Evolutionary conservation across 306 rosid genomes (phyloP), one percentile per base, ranked within the genome.

Genomic region (barrel medic (Medicago truncatula)): DNA sequence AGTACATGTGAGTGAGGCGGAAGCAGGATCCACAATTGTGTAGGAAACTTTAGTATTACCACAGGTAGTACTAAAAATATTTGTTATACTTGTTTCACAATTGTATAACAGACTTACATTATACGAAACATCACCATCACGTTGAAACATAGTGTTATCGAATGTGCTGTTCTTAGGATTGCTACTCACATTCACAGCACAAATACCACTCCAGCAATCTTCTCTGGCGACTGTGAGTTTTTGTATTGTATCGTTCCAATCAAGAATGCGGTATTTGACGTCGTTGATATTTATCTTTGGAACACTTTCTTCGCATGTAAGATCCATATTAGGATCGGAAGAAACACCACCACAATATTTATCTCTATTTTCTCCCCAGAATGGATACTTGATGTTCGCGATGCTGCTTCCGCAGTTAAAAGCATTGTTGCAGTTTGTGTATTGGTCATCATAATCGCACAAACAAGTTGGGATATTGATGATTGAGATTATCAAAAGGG

Each of bases 351-450:
- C 86, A 13, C 88, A 85, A 20, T 73, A 67, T 0, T n/a, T 0
- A 3, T 4, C 6, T 76, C 84, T 76, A n/a, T 46, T 41, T 25
- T 0, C 70, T 15, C 86, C 88, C 77, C 73, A 76, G 44, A 85
- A 85, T 1, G 84, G 84, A 25, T 82, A 82, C 2, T 5, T 62
- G 40, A 82, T 56, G 50, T 47, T 1, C 5, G 8, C 0, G 8
- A 76, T 2, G 8, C 15, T n/a, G 18, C 0, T 0, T 53, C 74
- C 70, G 13, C 88, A 85, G 8, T 15, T 25, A 28, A 74, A 76
- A 9, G 67, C 1, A 0, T 15, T 6, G 5, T 12, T 17, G 67
- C 87, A 86, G 38, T 65, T 60, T 0, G 17, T 53, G 46, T 74
- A 70, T 0, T 1, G 65, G 3, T 0, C 0, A 70, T 78, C 77